These are phyloP conservation scores for Diphasiastrum complanatum DNA, from an alignment of 83 land plant species.

Conservation along the genomic window DNA sequence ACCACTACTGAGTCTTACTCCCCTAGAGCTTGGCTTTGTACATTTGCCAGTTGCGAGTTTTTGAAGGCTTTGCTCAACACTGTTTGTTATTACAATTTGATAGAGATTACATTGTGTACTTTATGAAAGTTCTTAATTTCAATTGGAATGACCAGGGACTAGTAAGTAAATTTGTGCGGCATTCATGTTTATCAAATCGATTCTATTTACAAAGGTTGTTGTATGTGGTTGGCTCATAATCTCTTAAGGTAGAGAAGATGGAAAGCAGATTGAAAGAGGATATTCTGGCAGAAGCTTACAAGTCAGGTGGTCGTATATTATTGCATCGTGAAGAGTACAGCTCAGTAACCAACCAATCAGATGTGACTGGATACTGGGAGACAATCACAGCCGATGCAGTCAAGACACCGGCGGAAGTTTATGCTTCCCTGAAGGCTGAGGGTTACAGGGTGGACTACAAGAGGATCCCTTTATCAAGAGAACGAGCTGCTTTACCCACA, in stretches of 20 bases:
- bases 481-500: background rate
- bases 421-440: background rate
- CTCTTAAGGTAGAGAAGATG: slow-evolving; percentile 17
- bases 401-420: slow-evolving; percentile 8
- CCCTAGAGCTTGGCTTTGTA: too few species aligned
- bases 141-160: too few species aligned
- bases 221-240: too few species aligned
- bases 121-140: too few species aligned
- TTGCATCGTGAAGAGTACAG: slow-evolving; percentile 14
- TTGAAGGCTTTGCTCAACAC: too few species aligned
- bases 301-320: slow-evolving; percentile 7
- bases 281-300: background rate
- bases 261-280: slow-evolving; percentile 9
- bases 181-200: too few species aligned
- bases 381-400: slow-evolving; percentile 1
- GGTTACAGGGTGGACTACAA: slow-evolving; percentile 13
- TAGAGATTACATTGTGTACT: too few species aligned
- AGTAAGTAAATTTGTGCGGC: too few species aligned
- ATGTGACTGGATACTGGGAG: slow-evolving; percentile 7
- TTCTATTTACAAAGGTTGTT: too few species aligned
- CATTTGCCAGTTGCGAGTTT: too few species aligned
- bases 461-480: slow-evolving; percentile 3
- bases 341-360: slow-evolving; percentile 10
- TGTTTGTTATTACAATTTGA: too few species aligned
- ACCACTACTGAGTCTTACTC: too few species aligned